These are phyloP conservation scores for Russula griseocarnosa DNA, from an alignment of 768 basidiomycete genomes.

Conservation along the genomic window DNA sequence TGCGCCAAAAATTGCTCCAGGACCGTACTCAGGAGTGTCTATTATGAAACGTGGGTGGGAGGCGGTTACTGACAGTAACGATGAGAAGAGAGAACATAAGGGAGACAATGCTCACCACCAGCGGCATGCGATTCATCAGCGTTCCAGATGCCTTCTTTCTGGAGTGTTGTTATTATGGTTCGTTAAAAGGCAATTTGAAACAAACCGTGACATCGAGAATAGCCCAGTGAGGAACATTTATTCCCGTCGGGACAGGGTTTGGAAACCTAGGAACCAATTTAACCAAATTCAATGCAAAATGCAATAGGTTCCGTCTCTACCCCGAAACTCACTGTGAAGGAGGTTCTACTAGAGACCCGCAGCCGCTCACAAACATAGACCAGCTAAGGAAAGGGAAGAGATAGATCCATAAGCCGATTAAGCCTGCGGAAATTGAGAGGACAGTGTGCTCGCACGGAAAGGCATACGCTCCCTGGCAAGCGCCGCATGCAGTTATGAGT, in stretches of 20 bases:
- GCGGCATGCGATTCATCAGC: background rate
- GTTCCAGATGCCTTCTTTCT: slow-evolving; percentile 4
- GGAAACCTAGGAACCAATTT: slow-evolving; percentile 1
- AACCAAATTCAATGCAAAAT: background rate
- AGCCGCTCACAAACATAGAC: background rate
- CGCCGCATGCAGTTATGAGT: slow-evolving; percentile 15
- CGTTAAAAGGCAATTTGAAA: background rate
- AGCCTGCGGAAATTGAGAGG: background rate
- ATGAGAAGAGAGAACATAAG: too few relatives aligned
- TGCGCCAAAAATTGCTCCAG: background rate
- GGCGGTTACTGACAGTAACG: too few relatives aligned
- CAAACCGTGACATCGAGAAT: slow-evolving; percentile 9
- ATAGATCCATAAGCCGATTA: background rate
- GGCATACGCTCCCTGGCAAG: slow-evolving; percentile 12
- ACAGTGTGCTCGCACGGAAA: background rate
- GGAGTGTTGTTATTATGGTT: background rate
- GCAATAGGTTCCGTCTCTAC: too few relatives aligned
- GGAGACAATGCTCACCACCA: background rate
- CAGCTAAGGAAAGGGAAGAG: background rate
- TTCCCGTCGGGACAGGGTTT: slow-evolving; percentile 10
- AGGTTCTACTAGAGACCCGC: background rate
- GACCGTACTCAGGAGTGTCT: slow-evolving; percentile 2
- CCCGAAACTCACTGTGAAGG: slow-evolving; percentile 3
- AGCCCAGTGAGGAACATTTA: slow-evolving; percentile 8
- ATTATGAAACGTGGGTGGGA: background rate